These are phyloP conservation scores for Lactarius tabidus DNA, from an alignment of 768 basidiomycete species.

Conservation along the genomic window DNA sequence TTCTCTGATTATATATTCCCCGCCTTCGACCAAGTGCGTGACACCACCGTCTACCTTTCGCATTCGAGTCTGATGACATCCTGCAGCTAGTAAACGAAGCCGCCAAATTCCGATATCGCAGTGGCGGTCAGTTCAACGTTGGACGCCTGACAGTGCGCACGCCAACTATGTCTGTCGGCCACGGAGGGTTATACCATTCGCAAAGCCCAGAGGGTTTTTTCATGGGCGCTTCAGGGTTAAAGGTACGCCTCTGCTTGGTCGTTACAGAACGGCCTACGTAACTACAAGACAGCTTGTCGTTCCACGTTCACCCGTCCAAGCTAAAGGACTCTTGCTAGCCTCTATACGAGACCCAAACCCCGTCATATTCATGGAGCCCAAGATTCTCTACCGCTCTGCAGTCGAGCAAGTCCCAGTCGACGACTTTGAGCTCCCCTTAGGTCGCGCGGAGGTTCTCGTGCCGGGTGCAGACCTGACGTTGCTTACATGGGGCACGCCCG, in stretches of 20 bases:
- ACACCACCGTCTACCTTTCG: neutral
- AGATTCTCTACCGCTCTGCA: slow-evolving; percentile 88
- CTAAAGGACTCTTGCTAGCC: slow-evolving; percentile 84
- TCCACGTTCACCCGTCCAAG: slow-evolving; percentile 90
- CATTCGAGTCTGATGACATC: neutral
- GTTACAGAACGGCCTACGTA: neutral
- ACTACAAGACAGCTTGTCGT: slow-evolving; percentile 58
- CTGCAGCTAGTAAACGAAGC: slow-evolving; percentile 87
- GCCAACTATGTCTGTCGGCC: slow-evolving; percentile 87
- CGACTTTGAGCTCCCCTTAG: slow-evolving; percentile 82
- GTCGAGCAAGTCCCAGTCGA: slow-evolving; percentile 92
- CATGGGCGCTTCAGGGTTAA: slow-evolving; percentile 84
- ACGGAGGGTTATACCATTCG: slow-evolving; percentile 91
- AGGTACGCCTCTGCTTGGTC: slow-evolving; percentile 42
- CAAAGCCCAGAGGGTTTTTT: slow-evolving; percentile 96
- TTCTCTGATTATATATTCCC: slow-evolving; percentile 91
- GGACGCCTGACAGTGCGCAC: slow-evolving; percentile 79
- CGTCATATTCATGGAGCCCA: slow-evolving; percentile 93
- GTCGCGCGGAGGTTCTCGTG: slow-evolving; percentile 70
- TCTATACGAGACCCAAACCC: slow-evolving; percentile 93
- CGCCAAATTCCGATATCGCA: slow-evolving; percentile 88
- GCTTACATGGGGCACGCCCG: slow-evolving; percentile 88
- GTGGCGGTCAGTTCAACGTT: slow-evolving; percentile 78
- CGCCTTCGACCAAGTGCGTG: slow-evolving; percentile 83
- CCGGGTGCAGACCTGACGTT: slow-evolving; percentile 83